Evolutionary conservation across 495 filamentous ascomycete genomes (phyloP), one percentile per base, ranked within the genome.

Genomic region (Aspergillus avenaceus): DNA sequence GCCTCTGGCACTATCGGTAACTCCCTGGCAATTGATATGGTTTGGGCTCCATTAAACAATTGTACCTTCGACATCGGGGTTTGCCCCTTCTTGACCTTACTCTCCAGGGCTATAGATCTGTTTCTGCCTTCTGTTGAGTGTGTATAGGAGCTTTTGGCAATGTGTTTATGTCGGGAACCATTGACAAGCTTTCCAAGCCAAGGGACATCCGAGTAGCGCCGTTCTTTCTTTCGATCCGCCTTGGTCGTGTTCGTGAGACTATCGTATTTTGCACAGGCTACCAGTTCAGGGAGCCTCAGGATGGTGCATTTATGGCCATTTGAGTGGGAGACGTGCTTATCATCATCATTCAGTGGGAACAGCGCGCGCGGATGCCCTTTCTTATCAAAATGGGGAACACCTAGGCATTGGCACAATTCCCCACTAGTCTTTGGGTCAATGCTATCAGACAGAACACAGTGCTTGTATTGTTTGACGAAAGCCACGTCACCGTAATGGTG

Each of bases 391-490:
- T 46, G 60, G 18, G 26, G 49, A 3, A 68, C 59, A 2, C 24
- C 38, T 4, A 45, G 25, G 42, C 63, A 70, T 9, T 38, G 46
- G 42, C 64, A 70, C 23, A 70, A 58, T 5, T 53, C 41, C 14
- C 50, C 32, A 51, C 58, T 57, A 0, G 29, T 47, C 5, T 46
- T 21, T 0, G 45, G 41, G 14, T 54, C 53, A 25, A 68, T 64
- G 19, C 42, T 29, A 11, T 64, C 34, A 1, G 47, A 32, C 0
- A 63, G 47, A 21, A 60, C 45, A n/a, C 53, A 58, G 27, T 71
- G 67, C 40, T 66, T 71, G 49, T 66, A 65, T 8, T 32, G 8
- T 41, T 70, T 72, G n/a, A 54, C 32, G 31, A 54, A 52, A 1
- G 41, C 21, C 1, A 6, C 19, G 8, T 57, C 45, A 8, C 56